Base-by-base conservation (phyloP, 2,329 filamentous ascomycete genomes). In the Microdochium trichocladiopsis region DNA sequence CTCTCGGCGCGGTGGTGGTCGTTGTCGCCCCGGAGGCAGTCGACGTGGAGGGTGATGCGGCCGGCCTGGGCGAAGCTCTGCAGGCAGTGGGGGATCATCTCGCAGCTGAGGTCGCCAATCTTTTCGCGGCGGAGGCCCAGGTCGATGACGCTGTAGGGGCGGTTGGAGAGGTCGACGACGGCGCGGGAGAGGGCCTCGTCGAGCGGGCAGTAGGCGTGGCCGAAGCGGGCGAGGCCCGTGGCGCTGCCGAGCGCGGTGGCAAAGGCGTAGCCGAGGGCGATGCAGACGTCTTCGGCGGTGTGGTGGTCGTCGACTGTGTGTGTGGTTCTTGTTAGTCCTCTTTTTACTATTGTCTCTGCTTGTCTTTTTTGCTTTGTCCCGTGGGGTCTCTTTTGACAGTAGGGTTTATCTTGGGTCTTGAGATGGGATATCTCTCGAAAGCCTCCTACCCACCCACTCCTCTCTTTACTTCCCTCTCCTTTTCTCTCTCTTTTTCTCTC, bases 21-120 rank as follows among this genome's bases (percentile, higher is more conserved):
- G 71, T 97, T 99, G 56, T 88, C 82, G 50, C 94, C 94, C 57
- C 90, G 82, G 52, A 96, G 72, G 71, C 90, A 95, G 72, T 96
- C 90, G 54, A 99, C 90, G 74, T 99, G 94, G 65, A 97, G 74
- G n/a, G 94, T 99, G 51, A 96, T 79, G 24, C 90, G 86, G 3
- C 91, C 90, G 10, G 84, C 89, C 74, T 95, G 88, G 43, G 93
- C 92, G 72, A 96, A 99, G 74, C 88, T 94, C 77, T 95, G 84
- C 66, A 99, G 71, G 60, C 92, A 95, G 76, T 99, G 94, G 47
- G 93, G 92, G 43, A 99, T 84, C 94, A 99, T 99, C 79, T 99
- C 93, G 62, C 84, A 88, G 75, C 87, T 93, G 60, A 99, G 75
- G 66, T 94, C 90, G 53, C 94, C 94, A 63, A 99, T 89, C 79